Percentiles rank a stretch among this genome's conserved stretches.
Evolutionary conservation across 805 yeast genomes (phyloP).

Genomic region (Cyberlindnera japonica): DNA sequence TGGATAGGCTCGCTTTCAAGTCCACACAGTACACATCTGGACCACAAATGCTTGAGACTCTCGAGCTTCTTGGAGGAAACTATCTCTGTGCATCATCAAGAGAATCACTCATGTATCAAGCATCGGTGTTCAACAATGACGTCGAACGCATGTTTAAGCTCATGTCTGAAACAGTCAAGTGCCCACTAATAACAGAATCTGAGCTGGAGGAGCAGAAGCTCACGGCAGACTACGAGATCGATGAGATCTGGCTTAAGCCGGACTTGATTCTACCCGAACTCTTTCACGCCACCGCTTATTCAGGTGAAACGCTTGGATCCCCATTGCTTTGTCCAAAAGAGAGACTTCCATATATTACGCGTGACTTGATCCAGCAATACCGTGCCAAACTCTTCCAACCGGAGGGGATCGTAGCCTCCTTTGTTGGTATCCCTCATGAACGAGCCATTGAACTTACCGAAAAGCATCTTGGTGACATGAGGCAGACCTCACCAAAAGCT

Average conservation of each 20-base stretch:
- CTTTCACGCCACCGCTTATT: constrained; percentile 80
- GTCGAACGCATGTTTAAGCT: constrained; percentile 73
- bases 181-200: constrained; percentile 61
- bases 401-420: constrained; percentile 76
- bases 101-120: constrained; percentile 90
- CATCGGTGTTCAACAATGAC: constrained; percentile 87
- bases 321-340: constrained; percentile 83
- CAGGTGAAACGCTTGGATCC: constrained; percentile 70
- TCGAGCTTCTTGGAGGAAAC: constrained; percentile 87
- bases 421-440: constrained; percentile 78
- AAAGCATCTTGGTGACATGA: constrained; percentile 63
- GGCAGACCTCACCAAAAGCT: constrained; percentile 28
- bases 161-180: constrained; percentile 71
- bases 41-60: constrained; percentile 64
- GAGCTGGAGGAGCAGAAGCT: constrained; percentile 72
- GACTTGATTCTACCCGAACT: constrained; percentile 86
- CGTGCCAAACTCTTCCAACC: constrained; percentile 70
- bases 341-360: constrained; percentile 50
- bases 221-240: constrained; percentile 77
- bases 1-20: constrained; percentile 83
- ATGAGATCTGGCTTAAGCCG: constrained; percentile 77
- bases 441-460: constrained; percentile 62
- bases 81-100: constrained; percentile 90
- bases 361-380: constrained; percentile 53
- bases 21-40: constrained; percentile 59